phyloP scores from a whole-genome alignment of 768 basidiomycete species.

The Trametes punicea region DNA sequence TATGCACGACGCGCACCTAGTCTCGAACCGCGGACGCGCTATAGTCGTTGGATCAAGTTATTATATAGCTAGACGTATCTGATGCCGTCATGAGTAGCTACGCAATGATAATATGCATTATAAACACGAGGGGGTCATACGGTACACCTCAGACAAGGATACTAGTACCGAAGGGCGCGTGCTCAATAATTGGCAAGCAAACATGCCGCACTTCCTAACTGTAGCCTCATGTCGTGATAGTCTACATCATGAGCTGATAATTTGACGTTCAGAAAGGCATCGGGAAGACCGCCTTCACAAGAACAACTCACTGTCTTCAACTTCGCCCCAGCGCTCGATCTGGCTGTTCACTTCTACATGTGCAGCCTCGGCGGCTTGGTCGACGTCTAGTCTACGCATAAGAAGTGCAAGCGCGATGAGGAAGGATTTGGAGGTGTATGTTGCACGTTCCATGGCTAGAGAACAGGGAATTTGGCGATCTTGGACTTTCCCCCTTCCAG shows the following conservation, averaged over 20 bases:
- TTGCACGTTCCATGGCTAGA: constrained; percentile 86
- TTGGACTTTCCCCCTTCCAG: neutral
- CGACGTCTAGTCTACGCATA: constrained; percentile 68
- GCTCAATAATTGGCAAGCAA: constrained; percentile 29
- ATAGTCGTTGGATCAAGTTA: too few species aligned
- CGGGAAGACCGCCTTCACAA: neutral
- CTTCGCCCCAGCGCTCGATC: constrained; percentile 98
- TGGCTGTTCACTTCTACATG: constrained; percentile 95
- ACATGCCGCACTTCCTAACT: constrained; percentile 78
- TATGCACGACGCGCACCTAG: too few species aligned
- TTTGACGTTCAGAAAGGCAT: neutral
- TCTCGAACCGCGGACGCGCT: too few species aligned
- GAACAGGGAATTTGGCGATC: neutral
- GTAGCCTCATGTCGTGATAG: constrained; percentile 86
- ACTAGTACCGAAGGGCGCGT: too few species aligned
- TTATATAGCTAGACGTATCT: too few species aligned
- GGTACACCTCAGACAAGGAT: neutral
- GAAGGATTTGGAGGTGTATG: constrained; percentile 87
- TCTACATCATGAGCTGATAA: constrained; percentile 93
- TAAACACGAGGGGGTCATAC: neutral
- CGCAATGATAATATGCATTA: neutral
- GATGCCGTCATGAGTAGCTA: too few species aligned
- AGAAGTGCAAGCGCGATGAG: constrained; percentile 84
- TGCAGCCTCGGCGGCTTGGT: constrained; percentile 80
- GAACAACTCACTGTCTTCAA: constrained; percentile 86